Base-by-base conservation (phyloP, 2,329 filamentous ascomycete genomes). In the Fusarium globosum region DNA sequence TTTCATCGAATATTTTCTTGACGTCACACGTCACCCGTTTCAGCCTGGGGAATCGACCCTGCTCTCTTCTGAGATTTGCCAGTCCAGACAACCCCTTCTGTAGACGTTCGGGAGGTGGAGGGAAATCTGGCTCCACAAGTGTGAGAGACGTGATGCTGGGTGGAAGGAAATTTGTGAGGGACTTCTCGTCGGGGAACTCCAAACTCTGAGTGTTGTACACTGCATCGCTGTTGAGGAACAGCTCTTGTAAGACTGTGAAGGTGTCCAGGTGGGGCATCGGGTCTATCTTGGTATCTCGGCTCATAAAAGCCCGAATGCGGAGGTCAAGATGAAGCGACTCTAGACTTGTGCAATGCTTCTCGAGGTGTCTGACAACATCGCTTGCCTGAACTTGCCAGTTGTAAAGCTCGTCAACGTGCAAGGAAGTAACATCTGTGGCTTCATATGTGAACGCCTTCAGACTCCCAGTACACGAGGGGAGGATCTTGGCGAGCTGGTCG, bases 391-490 rank as follows among this genome's bases (percentile, higher is more conserved):
- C 30, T n/a, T 55, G 51, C 23, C 36, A 28, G 36, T 55, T 28
- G 43, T 38, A 36, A 52, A 67, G 33, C 30, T 42, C 20, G 36
- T 68, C 56, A n/a, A 56, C n/a, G 33, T 51, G 41, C 9, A 36
- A 42, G 26, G 41, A 46, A 11, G 39, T 33, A 38, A 61, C 36
- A 15, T 26, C 33, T 33, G 49, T 53, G 38, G 71, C 43, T 28
- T 71, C 56, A 55, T 72, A 74, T 41, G 60, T 48, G 30, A 76
- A 74, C 3, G 62, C 26, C 35, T 21, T 52, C 26, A 74, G 53
- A 11, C 26, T 23, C 8, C 55, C 46, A 4, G 53, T 61, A 48
- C 64, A 70, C 6, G 38, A 53, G 8, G 41, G 38, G 12, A 62
- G 35, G 7, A 76, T 58, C 7, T 28, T 20, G 8, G 49, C 26